Percentiles rank a stretch among this genome's conserved stretches.
Evolutionary conservation across 2,329 filamentous ascomycete genomes (phyloP).

Genomic region (Calonectria pseudoreteaudii): DNA sequence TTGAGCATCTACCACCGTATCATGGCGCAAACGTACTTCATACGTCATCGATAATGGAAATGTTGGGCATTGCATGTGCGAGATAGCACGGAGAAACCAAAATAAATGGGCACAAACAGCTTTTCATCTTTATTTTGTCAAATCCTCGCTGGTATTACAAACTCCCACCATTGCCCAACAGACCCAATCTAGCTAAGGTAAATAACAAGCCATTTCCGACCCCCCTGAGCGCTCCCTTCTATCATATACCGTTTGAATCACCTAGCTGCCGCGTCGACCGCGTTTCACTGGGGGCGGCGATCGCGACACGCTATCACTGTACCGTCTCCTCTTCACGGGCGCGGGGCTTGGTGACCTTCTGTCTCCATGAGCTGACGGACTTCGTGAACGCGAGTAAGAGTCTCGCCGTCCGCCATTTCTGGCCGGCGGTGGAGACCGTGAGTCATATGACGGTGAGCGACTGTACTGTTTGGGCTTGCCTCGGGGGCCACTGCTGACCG

Average conservation of each 20-base stretch:
- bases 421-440: constrained; percentile 42
- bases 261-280: constrained; percentile 44
- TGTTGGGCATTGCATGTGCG: neutral
- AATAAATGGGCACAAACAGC: constrained; percentile 27
- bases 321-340: constrained; percentile 45
- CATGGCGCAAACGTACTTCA: neutral
- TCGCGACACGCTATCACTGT: constrained; percentile 47
- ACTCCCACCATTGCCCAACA: constrained; percentile 28
- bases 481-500: constrained; percentile 44
- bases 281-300: constrained; percentile 49
- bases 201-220: constrained; percentile 23
- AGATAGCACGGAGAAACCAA: constrained; percentile 3
- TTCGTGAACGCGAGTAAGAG: constrained; percentile 41
- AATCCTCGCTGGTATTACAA: constrained; percentile 36
- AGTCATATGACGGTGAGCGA: constrained; percentile 49
- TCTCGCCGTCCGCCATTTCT: constrained; percentile 38
- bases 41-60: neutral
- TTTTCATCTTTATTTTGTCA: constrained; percentile 34
- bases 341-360: constrained; percentile 41
- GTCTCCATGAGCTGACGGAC: constrained; percentile 32
- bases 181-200: constrained; percentile 31
- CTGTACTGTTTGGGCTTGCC: constrained; percentile 38
- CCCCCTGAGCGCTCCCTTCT: constrained; percentile 3
- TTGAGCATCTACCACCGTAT: too few species aligned
- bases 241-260: neutral